Base-by-base conservation (phyloP, 176 grass and related monocot genomes). In the Phragmites australis region DNA sequence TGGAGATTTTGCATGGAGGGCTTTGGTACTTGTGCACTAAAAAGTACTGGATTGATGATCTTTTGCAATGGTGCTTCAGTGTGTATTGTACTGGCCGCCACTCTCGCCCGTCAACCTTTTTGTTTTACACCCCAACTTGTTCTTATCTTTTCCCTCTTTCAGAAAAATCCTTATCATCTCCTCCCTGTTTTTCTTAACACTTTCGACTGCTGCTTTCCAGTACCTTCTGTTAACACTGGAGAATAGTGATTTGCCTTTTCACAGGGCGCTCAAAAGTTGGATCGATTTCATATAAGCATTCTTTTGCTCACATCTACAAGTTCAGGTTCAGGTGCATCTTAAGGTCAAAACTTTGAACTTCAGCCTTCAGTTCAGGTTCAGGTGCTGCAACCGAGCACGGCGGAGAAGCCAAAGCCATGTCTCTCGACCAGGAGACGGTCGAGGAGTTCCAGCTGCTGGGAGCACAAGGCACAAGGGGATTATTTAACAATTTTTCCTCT, bases 11-110 rank as follows among this genome's bases (percentile, higher is more conserved):
- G 77, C 54, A 65, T 68, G 18, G 25, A 79, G 49, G 59, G 6
- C 1, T 19, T 49, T 51, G 43, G 39, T 61, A 41, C 56, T 55
- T 29, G n/a, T 52, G 62, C 71, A 68, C 15, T 23, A 30, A 81
- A 76, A 86, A 72, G 57, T 56, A n/a, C n/a, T n/a, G n/a, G n/a
- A n/a, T n/a, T n/a, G n/a, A 5, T 69, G 48, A 63, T 82, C 40
- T 77, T 53, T 63, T 39, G 15, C 37, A 43, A 16, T 46, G 19
- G 32, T 82, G 47, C 15, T 63, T 70, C 15, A 50, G n/a, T 42
- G 46, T 72, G 74, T 19, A 9, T 22, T 57, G 67, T 47, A 58
- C 8, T 75, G 77, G 61, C 49, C 17, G 41, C 74, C 57, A 83
- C 58, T 78, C 76, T 57, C 25, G 8, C 22, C 17, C 62, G 6